These are phyloP conservation scores for Suillus variegatus DNA, from an alignment of 768 basidiomycete genomes.

Conservation along the genomic window DNA sequence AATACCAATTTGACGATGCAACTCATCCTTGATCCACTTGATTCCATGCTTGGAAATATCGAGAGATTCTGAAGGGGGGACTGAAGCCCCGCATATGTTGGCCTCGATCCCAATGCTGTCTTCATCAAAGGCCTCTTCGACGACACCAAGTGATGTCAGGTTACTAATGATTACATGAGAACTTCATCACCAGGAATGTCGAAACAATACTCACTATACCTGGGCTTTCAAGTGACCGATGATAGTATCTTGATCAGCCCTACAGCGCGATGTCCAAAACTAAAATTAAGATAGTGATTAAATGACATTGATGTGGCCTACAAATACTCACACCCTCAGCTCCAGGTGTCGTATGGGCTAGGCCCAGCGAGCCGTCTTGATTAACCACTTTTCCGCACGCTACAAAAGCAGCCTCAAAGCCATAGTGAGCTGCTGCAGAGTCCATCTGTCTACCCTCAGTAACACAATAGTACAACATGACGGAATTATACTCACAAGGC, in stretches of 20 bases:
- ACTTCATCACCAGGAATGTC: too few species aligned
- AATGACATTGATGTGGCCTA: too few species aligned
- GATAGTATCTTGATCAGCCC: neutral
- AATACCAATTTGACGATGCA: neutral
- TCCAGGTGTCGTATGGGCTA: neutral
- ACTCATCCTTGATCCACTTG: neutral
- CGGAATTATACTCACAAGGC: too few species aligned
- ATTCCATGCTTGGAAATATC: neutral
- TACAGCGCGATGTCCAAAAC: too few species aligned
- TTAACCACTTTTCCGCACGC: neutral
- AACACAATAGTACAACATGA: neutral
- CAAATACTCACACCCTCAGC: too few species aligned
- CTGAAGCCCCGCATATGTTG: neutral
- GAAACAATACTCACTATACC: constrained; percentile 4
- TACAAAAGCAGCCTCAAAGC: neutral
- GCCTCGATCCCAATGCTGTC: neutral
- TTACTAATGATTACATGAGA: neutral
- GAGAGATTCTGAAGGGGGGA: neutral
- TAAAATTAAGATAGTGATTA: too few species aligned
- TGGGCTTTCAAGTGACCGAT: constrained; percentile 3
- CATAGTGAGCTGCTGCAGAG: neutral
- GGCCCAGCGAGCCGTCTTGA: neutral
- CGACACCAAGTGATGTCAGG: neutral
- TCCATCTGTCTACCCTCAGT: neutral
- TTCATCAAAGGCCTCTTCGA: neutral